Percentiles rank a stretch among this genome's conserved stretches.
phyloP scores from a whole-genome alignment of 2,329 filamentous ascomycete species.

The Tolypocladium album region DNA sequence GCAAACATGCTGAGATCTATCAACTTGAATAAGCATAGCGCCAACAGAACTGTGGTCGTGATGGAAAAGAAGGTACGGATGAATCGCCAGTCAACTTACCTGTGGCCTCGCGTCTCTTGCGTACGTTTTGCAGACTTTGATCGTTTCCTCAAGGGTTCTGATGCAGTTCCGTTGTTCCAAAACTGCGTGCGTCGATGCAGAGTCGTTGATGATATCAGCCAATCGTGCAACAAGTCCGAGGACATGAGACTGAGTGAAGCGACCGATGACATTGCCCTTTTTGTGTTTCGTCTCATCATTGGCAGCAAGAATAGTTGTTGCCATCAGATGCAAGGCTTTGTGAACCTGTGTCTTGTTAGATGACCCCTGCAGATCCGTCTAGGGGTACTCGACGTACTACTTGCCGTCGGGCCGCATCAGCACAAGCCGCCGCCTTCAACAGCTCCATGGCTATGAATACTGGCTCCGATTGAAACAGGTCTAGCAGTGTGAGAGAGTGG shows the following conservation, averaged over 20 bases:
- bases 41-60: background rate
- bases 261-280: constrained; percentile 48
- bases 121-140: constrained; percentile 61
- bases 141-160: constrained; percentile 78
- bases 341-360: constrained; percentile 30
- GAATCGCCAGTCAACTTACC: constrained; percentile 32
- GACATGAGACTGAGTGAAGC: constrained; percentile 74
- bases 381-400: constrained; percentile 35
- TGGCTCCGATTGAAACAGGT: constrained; percentile 64
- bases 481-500: constrained; percentile 50
- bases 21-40: background rate
- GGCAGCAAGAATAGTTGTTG: constrained; percentile 25
- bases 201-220: constrained; percentile 67
- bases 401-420: constrained; percentile 41
- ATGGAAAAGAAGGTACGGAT: background rate
- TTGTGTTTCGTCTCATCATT: constrained; percentile 34
- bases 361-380: background rate
- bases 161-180: constrained; percentile 69
- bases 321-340: constrained; percentile 36
- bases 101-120: constrained; percentile 77
- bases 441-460: constrained; percentile 70
- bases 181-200: constrained; percentile 38
- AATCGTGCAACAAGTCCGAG: constrained; percentile 80
- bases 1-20: constrained; percentile 82
- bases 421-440: constrained; percentile 68